Conservation (phyloP, 2,329 filamentous ascomycete genomes). For the Fusarium anguioides region DNA sequence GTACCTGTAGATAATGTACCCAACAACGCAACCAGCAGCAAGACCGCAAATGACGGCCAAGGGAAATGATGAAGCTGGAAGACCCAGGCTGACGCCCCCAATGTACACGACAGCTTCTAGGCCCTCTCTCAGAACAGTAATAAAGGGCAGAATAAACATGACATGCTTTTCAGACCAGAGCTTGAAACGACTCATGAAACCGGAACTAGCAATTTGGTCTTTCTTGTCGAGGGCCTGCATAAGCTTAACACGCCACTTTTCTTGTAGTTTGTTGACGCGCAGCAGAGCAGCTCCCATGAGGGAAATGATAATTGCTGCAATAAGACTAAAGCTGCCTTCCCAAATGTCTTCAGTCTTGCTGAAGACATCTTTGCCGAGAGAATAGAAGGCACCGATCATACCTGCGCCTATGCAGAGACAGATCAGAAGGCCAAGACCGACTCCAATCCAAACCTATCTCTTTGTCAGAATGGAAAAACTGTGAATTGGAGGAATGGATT, state of each 20-base stretch:
- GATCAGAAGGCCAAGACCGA: background rate
- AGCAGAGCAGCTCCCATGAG: background rate
- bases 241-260: background rate
- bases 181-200: background rate
- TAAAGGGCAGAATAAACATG: background rate
- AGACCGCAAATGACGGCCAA: background rate
- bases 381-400: slow-evolving; percentile 1
- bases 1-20: background rate
- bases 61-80: background rate
- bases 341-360: slow-evolving; percentile 2
- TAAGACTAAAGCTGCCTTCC: background rate
- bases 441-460: background rate
- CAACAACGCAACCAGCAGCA: background rate
- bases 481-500: fast-evolving
- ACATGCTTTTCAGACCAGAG: background rate
- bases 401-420: background rate
- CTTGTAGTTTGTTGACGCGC: background rate
- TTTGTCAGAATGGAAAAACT: background rate
- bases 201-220: background rate
- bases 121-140: background rate
- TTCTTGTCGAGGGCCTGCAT: background rate
- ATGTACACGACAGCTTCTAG: background rate
- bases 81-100: background rate
- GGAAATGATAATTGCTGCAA: background rate
- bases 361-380: background rate